Evolutionary conservation across 108 stramenopile genomes (phyloP), one percentile per base, ranked within the genome.

Genomic region (Cyclotella cryptica): DNA sequence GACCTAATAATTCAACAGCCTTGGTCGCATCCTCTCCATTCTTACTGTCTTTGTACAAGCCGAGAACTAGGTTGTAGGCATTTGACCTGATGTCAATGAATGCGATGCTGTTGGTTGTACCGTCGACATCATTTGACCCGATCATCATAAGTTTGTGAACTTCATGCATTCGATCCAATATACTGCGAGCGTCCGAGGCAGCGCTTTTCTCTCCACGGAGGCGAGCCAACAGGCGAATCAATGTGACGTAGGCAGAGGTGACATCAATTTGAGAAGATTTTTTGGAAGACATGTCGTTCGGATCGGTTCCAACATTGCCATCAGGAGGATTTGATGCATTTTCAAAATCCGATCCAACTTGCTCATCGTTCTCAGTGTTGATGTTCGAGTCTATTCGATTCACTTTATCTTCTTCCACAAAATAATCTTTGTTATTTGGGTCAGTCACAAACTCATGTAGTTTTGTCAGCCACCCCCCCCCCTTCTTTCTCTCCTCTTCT

Each of bases 181-280:
- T 43, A 14, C 74, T 69, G 15, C 67, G 79, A 15, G 83, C 83
- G 51, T 78, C 81, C 21, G 39, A 43, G 15, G 81, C 73, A 17
- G 66, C 66, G 3, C 66, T 66, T 22, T 79, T 79, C 11, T 51
- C 58, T 11, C 81, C 81, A 28, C 77, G 81, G 15, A 83, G 55
- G 4, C 62, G 58, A 10, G 81, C 77, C 26, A 69, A 47, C 18
- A 78, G 26, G 21, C 85, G 80, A 53, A 85, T 77, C 0, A 78
- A 43, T 22, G 80, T 62, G 10, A 80, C 72, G 69, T 85, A 85
- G 11, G 84, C 79, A 66, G 79, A 53, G 14, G 84, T 85, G 28
- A 85, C 76, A 76, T 85, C 84, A 24, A 85, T 74, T 27, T 41
- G n/a, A 46, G 71, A 46, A 10, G 43, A 19, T 18, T 45, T 35